Evolutionary conservation across 495 filamentous ascomycete species (phyloP).

Genomic region (Daldinia caldariorum): DNA sequence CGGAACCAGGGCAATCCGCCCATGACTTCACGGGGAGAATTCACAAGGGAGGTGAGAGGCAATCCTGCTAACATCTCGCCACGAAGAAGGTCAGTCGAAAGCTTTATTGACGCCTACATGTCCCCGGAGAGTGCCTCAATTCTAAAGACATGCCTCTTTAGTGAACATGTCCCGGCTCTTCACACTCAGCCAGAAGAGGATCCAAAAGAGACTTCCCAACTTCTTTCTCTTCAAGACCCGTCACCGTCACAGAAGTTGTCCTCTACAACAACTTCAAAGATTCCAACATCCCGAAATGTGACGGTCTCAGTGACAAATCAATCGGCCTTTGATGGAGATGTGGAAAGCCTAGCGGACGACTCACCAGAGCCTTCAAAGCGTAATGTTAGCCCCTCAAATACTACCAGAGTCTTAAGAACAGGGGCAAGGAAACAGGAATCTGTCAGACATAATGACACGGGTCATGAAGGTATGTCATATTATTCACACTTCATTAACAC

Average conservation of each 20-base stretch:
- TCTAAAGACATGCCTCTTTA: conserved; percentile 9
- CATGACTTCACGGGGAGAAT: background rate
- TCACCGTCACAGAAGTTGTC: background rate
- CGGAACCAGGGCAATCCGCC: background rate
- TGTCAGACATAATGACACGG: background rate
- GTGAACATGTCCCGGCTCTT: background rate
- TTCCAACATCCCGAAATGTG: background rate
- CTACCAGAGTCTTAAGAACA: background rate
- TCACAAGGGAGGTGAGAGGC: background rate
- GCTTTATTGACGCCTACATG: conserved; percentile 1
- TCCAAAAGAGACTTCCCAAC: background rate
- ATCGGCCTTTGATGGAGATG: background rate
- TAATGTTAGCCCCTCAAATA: background rate
- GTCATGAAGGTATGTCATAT: background rate
- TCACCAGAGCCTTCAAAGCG: background rate
- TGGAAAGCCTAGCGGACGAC: background rate
- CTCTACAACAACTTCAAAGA: background rate
- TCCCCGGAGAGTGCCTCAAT: background rate
- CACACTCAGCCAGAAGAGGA: background rate
- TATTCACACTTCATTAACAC: background rate
- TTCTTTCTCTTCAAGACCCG: background rate
- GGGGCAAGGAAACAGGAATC: no score
- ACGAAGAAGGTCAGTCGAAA: conserved; percentile 5
- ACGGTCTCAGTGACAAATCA: background rate
- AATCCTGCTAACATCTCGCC: background rate